A percentile compares a stretch with the other conserved stretches of the same genome.
Evolutionary conservation across 768 basidiomycete species (phyloP).

Genomic region (Russula sp.): DNA sequence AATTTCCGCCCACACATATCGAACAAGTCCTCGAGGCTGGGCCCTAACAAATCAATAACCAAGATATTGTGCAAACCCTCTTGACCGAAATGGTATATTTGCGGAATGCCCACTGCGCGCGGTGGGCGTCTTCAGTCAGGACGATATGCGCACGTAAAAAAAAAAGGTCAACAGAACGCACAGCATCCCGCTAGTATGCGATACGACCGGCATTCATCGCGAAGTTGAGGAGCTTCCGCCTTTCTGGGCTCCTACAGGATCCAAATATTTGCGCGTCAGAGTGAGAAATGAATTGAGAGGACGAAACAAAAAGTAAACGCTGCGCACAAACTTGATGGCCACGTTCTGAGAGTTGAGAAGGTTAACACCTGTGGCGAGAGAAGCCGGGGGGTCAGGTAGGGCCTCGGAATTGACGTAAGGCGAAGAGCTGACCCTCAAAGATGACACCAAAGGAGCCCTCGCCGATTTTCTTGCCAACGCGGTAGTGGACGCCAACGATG

Average conservation of each 20-base stretch:
- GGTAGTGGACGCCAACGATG: slow-evolving; percentile 94
- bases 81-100: slow-evolving; percentile 99
- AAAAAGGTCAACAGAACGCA: slow-evolving; percentile 37
- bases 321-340: slow-evolving; percentile 97
- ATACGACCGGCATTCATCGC: slow-evolving; percentile 98
- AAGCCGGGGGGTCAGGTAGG: slow-evolving; percentile 10
- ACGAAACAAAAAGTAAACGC: slow-evolving; percentile 17
- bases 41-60: slow-evolving; percentile 96
- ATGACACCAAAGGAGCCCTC: slow-evolving; percentile 98
- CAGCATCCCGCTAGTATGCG: slow-evolving; percentile 87
- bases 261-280: slow-evolving; percentile 13
- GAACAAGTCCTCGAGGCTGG: slow-evolving; percentile 95
- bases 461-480: slow-evolving; percentile 98
- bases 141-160: slow-evolving; percentile 21
- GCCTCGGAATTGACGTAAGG: slow-evolving; percentile 8
- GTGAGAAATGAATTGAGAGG: slow-evolving; percentile 2
- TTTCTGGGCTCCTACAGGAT: slow-evolving; percentile 75
- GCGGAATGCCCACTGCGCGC: slow-evolving; percentile 84
- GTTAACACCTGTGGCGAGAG: slow-evolving; percentile 71
- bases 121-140: slow-evolving; percentile 26
- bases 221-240: slow-evolving; percentile 95
- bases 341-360: slow-evolving; percentile 97
- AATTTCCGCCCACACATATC: slow-evolving; percentile 99
- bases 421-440: slow-evolving; percentile 61
- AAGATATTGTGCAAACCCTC: slow-evolving; percentile 98